Percentiles rank a stretch among this genome's conserved stretches.
Conservation (phyloP, 2,329 filamentous ascomycete species). For the Fusarium sp. region DNA sequence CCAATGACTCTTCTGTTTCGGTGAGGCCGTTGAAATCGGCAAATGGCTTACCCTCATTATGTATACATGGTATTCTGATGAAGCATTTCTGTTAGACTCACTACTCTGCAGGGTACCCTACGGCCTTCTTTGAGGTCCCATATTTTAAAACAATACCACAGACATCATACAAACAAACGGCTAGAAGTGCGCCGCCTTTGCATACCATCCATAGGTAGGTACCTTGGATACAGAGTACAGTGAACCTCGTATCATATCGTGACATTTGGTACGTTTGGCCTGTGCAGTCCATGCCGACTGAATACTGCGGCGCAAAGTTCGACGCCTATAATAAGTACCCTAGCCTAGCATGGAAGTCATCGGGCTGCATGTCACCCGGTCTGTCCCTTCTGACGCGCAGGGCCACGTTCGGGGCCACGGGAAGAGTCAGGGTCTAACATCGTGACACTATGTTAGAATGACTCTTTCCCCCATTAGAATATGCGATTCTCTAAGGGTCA, state of each 20-base stretch:
- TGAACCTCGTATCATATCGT: neutral
- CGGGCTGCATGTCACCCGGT: slow-evolving; percentile 32
- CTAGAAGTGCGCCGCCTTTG: neutral
- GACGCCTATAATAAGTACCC: neutral
- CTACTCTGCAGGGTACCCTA: neutral
- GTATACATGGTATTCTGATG: neutral
- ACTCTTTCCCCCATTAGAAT: neutral
- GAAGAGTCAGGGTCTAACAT: neutral
- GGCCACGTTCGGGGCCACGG: slow-evolving; percentile 7
- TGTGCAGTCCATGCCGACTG: neutral
- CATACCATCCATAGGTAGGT: neutral
- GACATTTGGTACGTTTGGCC: slow-evolving; percentile 1
- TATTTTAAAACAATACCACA: neutral
- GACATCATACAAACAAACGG: neutral
- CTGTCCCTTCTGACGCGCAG: slow-evolving; percentile 34
- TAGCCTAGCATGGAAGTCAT: neutral
- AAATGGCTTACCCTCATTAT: slow-evolving; percentile 1
- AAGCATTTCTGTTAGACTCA: neutral
- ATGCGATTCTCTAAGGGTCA: neutral
- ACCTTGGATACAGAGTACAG: neutral
- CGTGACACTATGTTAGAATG: neutral
- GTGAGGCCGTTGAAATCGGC: slow-evolving; percentile 19
- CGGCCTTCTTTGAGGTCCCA: neutral
- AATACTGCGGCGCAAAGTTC: slow-evolving; percentile 8
- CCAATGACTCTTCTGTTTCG: neutral